Conservation (phyloP, 495 filamentous ascomycete species). For the Rostrohypoxylon terebratum region DNA sequence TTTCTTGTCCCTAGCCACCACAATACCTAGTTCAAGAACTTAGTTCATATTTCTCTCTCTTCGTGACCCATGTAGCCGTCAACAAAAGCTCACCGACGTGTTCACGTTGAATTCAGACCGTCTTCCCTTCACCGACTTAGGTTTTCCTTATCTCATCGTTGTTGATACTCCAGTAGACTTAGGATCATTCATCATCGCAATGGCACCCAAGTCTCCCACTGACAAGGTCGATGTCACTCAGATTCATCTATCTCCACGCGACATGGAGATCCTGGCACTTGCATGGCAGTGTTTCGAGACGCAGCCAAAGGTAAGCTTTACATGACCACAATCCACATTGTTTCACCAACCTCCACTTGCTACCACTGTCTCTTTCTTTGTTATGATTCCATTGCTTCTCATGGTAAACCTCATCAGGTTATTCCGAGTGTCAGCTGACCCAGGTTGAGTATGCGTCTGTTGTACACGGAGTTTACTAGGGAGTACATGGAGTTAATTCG, state of each 20-base stretch:
- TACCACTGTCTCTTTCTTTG: neutral
- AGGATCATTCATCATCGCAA: neutral
- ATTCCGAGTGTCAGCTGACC: neutral
- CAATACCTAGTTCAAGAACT: neutral
- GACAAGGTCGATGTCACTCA: neutral
- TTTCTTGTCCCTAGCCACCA: neutral
- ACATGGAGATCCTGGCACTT: constrained; percentile 28
- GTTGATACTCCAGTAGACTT: neutral
- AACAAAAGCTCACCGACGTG: neutral
- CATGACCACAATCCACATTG: neutral
- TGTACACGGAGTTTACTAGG: no score
- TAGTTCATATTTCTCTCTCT: neutral
- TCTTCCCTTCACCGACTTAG: neutral
- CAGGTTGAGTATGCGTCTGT: constrained; percentile 36
- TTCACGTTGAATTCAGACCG: neutral
- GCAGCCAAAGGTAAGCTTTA: constrained; percentile 27
- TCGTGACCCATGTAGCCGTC: neutral
- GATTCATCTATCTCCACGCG: constrained; percentile 17
- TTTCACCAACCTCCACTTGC: neutral
- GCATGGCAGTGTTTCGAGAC: constrained; percentile 30
- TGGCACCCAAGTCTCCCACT: constrained; percentile 10
- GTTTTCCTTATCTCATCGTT: neutral
- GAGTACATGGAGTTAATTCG: no score
- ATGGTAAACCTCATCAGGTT: neutral
- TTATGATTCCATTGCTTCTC: neutral